Evolutionary conservation across 768 basidiomycete species (phyloP).

Genomic region (Amyloporia xantha): DNA sequence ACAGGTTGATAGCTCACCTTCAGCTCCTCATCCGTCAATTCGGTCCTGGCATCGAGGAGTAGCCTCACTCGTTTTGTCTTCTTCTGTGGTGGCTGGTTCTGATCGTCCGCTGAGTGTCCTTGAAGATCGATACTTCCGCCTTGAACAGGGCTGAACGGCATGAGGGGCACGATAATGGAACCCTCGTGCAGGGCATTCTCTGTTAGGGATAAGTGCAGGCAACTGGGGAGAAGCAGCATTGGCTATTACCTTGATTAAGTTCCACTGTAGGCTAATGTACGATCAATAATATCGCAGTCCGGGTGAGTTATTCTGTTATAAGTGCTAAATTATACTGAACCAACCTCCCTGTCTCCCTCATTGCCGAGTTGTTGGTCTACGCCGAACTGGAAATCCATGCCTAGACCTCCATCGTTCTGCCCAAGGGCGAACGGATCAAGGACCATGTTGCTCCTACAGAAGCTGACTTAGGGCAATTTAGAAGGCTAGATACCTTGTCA

Average conservation of each 20-base stretch:
- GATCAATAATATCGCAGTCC: too few species aligned
- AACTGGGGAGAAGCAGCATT: too few species aligned
- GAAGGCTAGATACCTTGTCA: not conserved
- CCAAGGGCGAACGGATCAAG: not conserved
- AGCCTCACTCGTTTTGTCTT: slow-evolving; percentile 49
- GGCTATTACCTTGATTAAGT: not conserved
- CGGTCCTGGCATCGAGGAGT: slow-evolving; percentile 66
- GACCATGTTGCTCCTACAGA: not conserved
- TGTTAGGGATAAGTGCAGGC: too few species aligned
- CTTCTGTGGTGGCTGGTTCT: slow-evolving; percentile 9
- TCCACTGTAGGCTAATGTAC: not conserved
- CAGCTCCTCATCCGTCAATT: slow-evolving; percentile 77
- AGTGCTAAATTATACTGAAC: too few species aligned
- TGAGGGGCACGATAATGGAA: slow-evolving; percentile 18
- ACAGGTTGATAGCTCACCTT: too few species aligned
- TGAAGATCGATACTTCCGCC: slow-evolving; percentile 4
- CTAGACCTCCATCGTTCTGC: not conserved
- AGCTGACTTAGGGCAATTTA: not conserved
- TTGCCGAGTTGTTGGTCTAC: not conserved
- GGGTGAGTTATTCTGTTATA: too few species aligned
- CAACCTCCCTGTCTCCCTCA: too few species aligned
- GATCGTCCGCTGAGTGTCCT: not conserved
- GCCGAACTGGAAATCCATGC: slow-evolving; percentile 11
- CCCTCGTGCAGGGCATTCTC: slow-evolving; percentile 9
- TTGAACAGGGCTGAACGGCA: slow-evolving; percentile 14